These are phyloP conservation scores for Myotisia sp. DNA, from an alignment of 2,329 filamentous ascomycete species.

Conservation along the genomic window DNA sequence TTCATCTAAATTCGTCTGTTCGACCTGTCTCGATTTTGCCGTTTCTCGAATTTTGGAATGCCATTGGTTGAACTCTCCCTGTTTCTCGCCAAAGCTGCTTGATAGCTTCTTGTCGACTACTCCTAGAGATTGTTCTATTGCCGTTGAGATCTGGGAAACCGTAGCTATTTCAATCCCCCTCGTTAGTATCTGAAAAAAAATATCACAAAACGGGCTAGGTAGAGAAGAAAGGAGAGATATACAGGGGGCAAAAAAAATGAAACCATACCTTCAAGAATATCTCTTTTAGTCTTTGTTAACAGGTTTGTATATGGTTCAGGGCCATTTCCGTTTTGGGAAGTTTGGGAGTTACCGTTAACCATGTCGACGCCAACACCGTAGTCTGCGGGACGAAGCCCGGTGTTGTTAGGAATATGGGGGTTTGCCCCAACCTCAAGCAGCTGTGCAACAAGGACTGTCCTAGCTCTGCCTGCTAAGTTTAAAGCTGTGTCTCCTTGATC, in stretches of 20 bases:
- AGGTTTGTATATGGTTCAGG: slow-evolving; percentile 31
- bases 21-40: slow-evolving; percentile 62
- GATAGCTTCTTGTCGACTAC: slow-evolving; percentile 69
- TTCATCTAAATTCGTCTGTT: slow-evolving; percentile 57
- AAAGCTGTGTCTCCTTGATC: slow-evolving; percentile 88
- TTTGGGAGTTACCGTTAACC: slow-evolving; percentile 31
- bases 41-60: slow-evolving; percentile 69
- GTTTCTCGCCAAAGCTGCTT: slow-evolving; percentile 66
- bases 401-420: slow-evolving; percentile 78
- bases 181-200: slow-evolving; percentile 22
- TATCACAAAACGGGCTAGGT: neutral
- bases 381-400: slow-evolving; percentile 76
- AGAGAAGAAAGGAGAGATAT: neutral
- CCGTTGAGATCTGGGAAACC: slow-evolving; percentile 33
- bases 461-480: slow-evolving; percentile 83
- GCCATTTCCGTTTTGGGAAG: slow-evolving; percentile 30
- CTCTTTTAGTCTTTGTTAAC: slow-evolving; percentile 32
- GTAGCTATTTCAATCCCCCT: slow-evolving; percentile 21
- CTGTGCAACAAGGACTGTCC: slow-evolving; percentile 95
- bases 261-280: slow-evolving; percentile 33
- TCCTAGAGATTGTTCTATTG: slow-evolving; percentile 68
- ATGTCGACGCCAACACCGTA: slow-evolving; percentile 74
- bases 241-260: no score
- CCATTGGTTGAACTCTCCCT: slow-evolving; percentile 66
- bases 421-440: slow-evolving; percentile 89